Evolutionary conservation across 495 filamentous ascomycete genomes (phyloP).

Genomic region (Penicillium dipodomyicola): DNA sequence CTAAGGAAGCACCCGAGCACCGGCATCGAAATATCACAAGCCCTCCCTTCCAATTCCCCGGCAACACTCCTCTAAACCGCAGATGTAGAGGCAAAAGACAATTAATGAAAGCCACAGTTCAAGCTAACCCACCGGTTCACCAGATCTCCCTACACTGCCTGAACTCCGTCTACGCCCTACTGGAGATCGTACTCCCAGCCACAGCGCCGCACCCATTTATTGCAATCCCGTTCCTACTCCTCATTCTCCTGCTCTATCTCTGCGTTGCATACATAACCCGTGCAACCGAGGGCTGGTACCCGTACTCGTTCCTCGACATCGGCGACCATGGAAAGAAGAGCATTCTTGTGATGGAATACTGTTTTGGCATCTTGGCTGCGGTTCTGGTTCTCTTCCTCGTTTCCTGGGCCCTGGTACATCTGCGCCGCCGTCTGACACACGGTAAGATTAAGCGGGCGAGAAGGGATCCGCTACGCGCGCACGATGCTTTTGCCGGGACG

Average conservation of each 20-base stretch:
- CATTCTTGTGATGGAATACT: slow-evolving; percentile 45
- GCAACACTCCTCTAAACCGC: too few relatives aligned
- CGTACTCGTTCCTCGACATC: slow-evolving; percentile 71
- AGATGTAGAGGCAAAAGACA: neutral
- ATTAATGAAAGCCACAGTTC: neutral
- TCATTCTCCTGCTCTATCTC: slow-evolving; percentile 66
- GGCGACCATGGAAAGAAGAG: slow-evolving; percentile 43
- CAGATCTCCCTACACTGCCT: slow-evolving; percentile 70
- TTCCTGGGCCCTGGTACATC: slow-evolving; percentile 51
- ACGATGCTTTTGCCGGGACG: neutral
- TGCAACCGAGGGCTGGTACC: slow-evolving; percentile 67
- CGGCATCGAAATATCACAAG: neutral
- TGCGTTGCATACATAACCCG: slow-evolving; percentile 70
- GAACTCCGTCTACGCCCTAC: slow-evolving; percentile 66
- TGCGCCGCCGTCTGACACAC: slow-evolving; percentile 45
- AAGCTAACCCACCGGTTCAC: neutral
- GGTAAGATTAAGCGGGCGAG: slow-evolving; percentile 30
- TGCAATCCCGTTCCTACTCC: slow-evolving; percentile 35
- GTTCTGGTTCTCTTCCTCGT: slow-evolving; percentile 63
- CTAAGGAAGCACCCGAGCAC: too few relatives aligned
- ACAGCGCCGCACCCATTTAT: slow-evolving; percentile 50
- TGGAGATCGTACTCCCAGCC: slow-evolving; percentile 69
- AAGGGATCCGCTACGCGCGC: slow-evolving; percentile 18
- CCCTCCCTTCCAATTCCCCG: neutral
- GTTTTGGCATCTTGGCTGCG: slow-evolving; percentile 59